phyloP scores from a whole-genome alignment of 2,329 filamentous ascomycete species.

The Trichoderma gracile region DNA sequence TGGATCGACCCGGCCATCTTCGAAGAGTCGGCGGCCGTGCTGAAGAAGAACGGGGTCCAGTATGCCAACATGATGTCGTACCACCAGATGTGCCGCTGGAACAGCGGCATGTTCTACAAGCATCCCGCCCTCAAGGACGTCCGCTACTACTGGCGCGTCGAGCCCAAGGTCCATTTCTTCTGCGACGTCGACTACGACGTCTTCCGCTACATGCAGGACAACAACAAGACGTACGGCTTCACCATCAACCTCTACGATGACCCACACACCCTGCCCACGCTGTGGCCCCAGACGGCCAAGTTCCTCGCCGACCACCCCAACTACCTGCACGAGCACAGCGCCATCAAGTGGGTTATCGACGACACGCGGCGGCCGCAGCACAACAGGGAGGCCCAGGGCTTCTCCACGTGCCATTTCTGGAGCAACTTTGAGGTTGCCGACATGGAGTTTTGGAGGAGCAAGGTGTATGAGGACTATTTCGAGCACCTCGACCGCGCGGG shows the following conservation, averaged over 20 bases:
- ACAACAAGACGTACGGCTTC: conserved; percentile 99
- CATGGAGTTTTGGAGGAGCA: conserved; percentile 87
- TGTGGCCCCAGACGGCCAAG: conserved; percentile 95
- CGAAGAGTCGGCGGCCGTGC: conserved; percentile 76
- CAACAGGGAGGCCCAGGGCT: conserved; percentile 80
- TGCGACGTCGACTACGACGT: conserved; percentile 98
- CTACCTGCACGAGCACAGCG: conserved; percentile 80
- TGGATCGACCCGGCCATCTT: conserved; percentile 93
- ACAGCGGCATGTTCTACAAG: conserved; percentile 96
- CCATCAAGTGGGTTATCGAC: conserved; percentile 85
- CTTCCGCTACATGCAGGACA: conserved; percentile 95
- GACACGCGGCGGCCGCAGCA: conserved; percentile 73
- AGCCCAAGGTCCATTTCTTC: conserved; percentile 98
- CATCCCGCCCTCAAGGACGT: conserved; percentile 81
- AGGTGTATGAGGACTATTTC: conserved; percentile 93
- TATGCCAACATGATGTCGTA: conserved; percentile 89
- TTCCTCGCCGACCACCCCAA: conserved; percentile 84
- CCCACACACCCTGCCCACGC: conserved; percentile 76
- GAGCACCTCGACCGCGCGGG: conserved; percentile 94
- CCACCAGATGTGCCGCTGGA: conserved; percentile 99
- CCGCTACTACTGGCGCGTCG: conserved; percentile 97
- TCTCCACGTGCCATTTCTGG: conserved; percentile 99
- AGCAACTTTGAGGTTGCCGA: conserved; percentile 97
- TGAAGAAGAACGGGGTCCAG: conserved; percentile 83
- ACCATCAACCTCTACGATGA: conserved; percentile 97